phyloP scores from a whole-genome alignment of 2,329 filamentous ascomycete genomes.

The Phialocephala sp. region DNA sequence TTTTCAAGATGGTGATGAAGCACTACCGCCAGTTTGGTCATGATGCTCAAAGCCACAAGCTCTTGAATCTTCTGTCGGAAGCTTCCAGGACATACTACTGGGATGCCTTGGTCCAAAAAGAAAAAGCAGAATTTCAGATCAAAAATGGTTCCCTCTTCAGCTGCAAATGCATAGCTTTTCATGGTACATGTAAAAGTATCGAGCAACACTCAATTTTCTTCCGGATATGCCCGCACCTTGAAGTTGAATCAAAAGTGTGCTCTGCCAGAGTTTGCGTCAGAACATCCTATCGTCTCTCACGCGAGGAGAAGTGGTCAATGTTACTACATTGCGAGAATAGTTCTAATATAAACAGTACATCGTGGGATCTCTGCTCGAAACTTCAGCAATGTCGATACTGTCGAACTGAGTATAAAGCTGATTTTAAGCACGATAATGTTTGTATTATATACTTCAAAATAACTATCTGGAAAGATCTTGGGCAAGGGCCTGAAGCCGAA shows the following conservation, averaged over 20 bases:
- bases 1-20: conserved; percentile 32
- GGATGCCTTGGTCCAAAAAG: conserved; percentile 11
- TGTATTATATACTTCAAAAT: conserved; percentile 23
- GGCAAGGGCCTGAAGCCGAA: conserved; percentile 23
- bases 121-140: conserved; percentile 23
- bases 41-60: conserved; percentile 23
- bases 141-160: conserved; percentile 26
- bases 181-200: conserved; percentile 18
- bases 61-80: conserved; percentile 25
- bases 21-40: conserved; percentile 25
- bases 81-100: not conserved
- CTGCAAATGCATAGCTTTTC: conserved; percentile 17
- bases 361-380: conserved; percentile 20
- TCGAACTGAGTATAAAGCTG: conserved; percentile 22
- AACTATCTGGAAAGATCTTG: conserved; percentile 25
- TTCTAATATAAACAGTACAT: conserved; percentile 17
- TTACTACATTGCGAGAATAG: conserved; percentile 15
- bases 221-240: conserved; percentile 1
- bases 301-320: conserved; percentile 18
- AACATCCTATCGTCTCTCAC: conserved; percentile 14
- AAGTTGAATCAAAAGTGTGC: not conserved
- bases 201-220: not conserved
- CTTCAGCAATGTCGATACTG: conserved; percentile 23
- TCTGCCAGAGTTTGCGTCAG: not conserved
- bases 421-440: conserved; percentile 18